Evolutionary conservation across 192 early-diverging fungal species (phyloP).

Genomic region (Entomortierella beljakovae): DNA sequence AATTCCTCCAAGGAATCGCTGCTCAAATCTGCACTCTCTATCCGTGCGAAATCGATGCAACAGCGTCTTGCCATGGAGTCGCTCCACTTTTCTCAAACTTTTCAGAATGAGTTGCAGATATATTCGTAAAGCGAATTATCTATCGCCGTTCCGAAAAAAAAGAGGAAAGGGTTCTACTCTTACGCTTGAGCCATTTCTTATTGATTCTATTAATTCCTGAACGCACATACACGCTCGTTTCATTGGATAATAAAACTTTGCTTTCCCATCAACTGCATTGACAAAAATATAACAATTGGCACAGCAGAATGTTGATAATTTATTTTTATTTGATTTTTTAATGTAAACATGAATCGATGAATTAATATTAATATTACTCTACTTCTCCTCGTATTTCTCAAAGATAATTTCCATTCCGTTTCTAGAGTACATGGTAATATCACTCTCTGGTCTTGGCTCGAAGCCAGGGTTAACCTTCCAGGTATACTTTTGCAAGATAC

Average conservation of each 20-base stretch:
- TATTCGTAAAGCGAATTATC: not conserved
- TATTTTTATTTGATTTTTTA: not conserved
- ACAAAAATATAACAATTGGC: too few species aligned
- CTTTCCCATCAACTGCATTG: too few species aligned
- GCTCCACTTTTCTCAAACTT: conserved; percentile 9
- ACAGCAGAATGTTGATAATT: not conserved
- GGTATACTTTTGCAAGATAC: conserved; percentile 37
- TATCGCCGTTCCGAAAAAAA: too few species aligned
- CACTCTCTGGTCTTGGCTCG: conserved; percentile 48
- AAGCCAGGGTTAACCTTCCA: conserved; percentile 46
- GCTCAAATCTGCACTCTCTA: conserved; percentile 15
- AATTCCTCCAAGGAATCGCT: conserved; percentile 11
- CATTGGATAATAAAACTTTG: too few species aligned
- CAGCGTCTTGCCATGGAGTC: conserved; percentile 18
- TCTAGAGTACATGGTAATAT: conserved; percentile 54
- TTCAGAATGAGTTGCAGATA: not conserved
- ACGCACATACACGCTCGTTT: too few species aligned
- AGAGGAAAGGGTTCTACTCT: too few species aligned
- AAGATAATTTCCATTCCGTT: conserved; percentile 52
- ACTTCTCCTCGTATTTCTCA: conserved; percentile 26
- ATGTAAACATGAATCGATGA: not conserved
- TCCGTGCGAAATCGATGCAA: conserved; percentile 7
- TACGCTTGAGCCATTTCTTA: too few species aligned
- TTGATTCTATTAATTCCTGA: too few species aligned
- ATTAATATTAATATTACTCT: not conserved